phyloP scores from a whole-genome alignment of 129 eudicot species.

The Pulicaria dysenterica region DNA sequence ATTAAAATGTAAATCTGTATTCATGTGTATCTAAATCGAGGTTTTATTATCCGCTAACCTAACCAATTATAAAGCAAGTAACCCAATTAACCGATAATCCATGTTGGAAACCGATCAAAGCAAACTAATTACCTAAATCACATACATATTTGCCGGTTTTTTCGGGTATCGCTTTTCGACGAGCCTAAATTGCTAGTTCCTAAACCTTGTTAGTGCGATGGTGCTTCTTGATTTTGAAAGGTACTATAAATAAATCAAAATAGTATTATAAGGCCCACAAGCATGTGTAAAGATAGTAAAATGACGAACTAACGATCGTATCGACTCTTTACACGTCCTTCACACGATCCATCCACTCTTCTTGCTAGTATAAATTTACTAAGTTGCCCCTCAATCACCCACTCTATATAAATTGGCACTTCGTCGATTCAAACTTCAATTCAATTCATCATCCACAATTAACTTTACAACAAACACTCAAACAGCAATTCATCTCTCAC shows the following conservation, averaged over 20 bases:
- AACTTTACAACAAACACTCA: slow-evolving; percentile 16
- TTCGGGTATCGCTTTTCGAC: too few species aligned
- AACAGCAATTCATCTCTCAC: neutral
- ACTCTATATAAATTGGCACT: slow-evolving; percentile 16
- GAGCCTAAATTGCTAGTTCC: too few species aligned
- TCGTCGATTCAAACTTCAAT: neutral
- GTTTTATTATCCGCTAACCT: too few species aligned
- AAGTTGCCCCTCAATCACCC: slow-evolving; percentile 3
- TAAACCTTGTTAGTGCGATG: too few species aligned
- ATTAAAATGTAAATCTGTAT: too few species aligned
- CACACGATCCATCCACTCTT: neutral
- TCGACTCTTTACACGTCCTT: slow-evolving; percentile 18
- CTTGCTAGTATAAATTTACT: neutral
- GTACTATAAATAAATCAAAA: neutral
- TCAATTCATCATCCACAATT: neutral
- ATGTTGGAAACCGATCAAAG: too few species aligned
- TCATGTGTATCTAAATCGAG: too few species aligned
- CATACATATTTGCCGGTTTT: too few species aligned
- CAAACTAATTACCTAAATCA: too few species aligned
- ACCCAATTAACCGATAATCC: too few species aligned
- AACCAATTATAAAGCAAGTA: too few species aligned
- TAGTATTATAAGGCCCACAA: neutral
- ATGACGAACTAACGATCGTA: slow-evolving; percentile 11
- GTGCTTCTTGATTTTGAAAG: too few species aligned
- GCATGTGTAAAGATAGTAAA: slow-evolving; percentile 10